Conservation (phyloP, 768 basidiomycete genomes). For the Auricularia sp. region DNA sequence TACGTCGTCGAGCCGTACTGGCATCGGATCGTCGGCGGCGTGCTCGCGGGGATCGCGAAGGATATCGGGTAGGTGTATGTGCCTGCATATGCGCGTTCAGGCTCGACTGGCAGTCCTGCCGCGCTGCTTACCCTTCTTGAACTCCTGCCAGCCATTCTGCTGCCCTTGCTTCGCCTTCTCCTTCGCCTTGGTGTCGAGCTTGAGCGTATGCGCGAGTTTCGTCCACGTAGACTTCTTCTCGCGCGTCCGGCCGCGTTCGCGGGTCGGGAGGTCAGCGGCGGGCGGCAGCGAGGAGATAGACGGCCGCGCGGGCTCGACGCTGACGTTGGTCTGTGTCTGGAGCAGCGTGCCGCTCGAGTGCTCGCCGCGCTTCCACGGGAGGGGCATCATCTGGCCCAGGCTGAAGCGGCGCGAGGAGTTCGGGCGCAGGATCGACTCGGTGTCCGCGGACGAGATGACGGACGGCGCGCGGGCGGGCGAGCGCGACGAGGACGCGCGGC, state of each 20-base stretch:
- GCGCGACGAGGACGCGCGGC: neutral
- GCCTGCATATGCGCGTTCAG: conserved; percentile 33
- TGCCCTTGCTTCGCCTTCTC: conserved; percentile 22
- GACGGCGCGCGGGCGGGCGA: neutral
- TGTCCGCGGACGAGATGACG: neutral
- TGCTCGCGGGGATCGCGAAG: conserved; percentile 69
- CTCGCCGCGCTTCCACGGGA: neutral
- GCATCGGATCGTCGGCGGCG: conserved; percentile 68
- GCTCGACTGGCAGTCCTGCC: conserved; percentile 9
- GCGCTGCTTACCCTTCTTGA: conserved; percentile 55
- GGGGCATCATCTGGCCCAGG: neutral
- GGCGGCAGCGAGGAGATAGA: neutral
- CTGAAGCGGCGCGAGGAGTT: neutral
- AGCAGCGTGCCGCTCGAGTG: neutral
- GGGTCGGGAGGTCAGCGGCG: neutral
- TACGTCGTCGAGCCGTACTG: conserved; percentile 72
- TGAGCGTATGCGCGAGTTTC: conserved; percentile 32
- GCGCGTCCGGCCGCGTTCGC: conserved; percentile 9
- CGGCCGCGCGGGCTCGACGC: neutral
- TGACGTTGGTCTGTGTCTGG: neutral
- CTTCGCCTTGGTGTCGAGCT: conserved; percentile 30
- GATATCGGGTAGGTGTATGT: conserved; percentile 92
- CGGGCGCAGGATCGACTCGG: neutral
- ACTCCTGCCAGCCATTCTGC: conserved; percentile 61
- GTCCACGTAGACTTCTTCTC: conserved; percentile 27